Evolutionary conservation across 768 basidiomycete species (phyloP).

Genomic region (Cystofilobasidium bisporidii): DNA sequence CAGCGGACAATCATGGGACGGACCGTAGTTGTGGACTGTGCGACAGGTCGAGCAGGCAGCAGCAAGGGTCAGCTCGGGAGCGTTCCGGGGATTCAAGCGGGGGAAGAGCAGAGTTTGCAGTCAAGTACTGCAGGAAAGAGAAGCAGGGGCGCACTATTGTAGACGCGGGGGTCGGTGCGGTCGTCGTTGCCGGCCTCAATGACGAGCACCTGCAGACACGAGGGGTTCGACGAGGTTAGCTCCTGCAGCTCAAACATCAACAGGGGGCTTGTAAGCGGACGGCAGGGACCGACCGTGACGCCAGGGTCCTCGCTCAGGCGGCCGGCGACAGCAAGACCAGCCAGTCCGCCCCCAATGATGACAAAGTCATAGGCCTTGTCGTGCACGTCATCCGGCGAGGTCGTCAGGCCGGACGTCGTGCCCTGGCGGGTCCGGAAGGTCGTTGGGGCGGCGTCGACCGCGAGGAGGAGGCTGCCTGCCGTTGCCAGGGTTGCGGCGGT

Average conservation of each 20-base stretch:
- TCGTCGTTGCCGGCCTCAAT: slow-evolving; percentile 51
- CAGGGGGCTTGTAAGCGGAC: too few relatives aligned
- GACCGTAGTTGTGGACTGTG: slow-evolving; percentile 12
- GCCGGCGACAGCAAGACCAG: slow-evolving; percentile 45
- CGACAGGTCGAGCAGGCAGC: neutral
- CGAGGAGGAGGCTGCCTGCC: neutral
- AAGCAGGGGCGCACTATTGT: slow-evolving; percentile 40
- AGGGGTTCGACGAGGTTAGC: too few relatives aligned
- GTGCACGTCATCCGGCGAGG: slow-evolving; percentile 24
- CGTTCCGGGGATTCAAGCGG: too few relatives aligned
- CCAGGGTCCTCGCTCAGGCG: too few relatives aligned
- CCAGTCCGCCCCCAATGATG: slow-evolving; percentile 47
- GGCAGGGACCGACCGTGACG: too few relatives aligned
- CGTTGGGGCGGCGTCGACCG: neutral
- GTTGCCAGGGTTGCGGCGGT: neutral
- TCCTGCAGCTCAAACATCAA: too few relatives aligned
- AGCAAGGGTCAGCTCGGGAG: too few relatives aligned
- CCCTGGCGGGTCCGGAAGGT: neutral
- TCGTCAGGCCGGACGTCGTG: neutral
- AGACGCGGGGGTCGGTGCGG: slow-evolving; percentile 44
- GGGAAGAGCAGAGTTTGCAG: too few relatives aligned
- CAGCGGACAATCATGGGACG: too few relatives aligned
- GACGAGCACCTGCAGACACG: slow-evolving; percentile 44
- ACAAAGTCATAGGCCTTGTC: slow-evolving; percentile 50
- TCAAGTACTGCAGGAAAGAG: too few relatives aligned